Percentiles rank a stretch among this genome's conserved stretches.
Conservation (phyloP, 169 alveolate species). For the Miamiensis avidus region DNA sequence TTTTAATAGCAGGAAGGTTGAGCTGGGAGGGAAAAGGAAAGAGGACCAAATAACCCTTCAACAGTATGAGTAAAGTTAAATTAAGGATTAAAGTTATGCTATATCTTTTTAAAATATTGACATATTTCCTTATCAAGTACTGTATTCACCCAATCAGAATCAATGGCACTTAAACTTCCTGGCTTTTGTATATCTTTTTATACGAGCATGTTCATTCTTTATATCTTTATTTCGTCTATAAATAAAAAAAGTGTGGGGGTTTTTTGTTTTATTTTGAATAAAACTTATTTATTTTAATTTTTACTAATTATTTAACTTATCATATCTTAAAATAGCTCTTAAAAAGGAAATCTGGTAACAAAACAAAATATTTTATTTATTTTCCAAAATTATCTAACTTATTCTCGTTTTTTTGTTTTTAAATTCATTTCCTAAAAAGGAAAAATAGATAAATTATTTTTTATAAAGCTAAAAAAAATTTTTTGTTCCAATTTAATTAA, state of each 20-base stretch:
- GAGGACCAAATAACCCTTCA: not conserved
- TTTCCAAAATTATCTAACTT: conserved; percentile 10
- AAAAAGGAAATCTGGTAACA: conserved; percentile 13
- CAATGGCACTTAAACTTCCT: not conserved
- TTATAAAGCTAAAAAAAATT: not conserved
- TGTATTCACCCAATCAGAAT: conserved; percentile 7
- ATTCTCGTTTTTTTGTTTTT: too few relatives aligned
- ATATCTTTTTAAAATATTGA: not conserved
- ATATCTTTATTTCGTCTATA: conserved; percentile 8
- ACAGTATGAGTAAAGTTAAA: not conserved
- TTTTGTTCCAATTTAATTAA: too few relatives aligned
- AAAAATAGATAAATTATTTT: too few relatives aligned
- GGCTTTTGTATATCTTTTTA: not conserved
- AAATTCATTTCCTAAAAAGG: too few relatives aligned
- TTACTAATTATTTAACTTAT: conserved; percentile 7
- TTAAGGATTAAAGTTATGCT: not conserved
- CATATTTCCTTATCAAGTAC: not conserved
- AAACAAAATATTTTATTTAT: conserved; percentile 6
- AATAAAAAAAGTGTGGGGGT: not conserved
- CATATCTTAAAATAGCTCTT: conserved; percentile 17
- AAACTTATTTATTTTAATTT: too few relatives aligned
- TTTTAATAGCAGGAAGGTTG: not conserved
- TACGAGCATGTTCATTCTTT: not conserved
- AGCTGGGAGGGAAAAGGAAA: not conserved
- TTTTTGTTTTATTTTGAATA: not conserved